Evolutionary conservation across 805 yeast genomes (phyloP), one percentile per base, ranked within the genome.

Genomic region (Nakazawaea sp.): DNA sequence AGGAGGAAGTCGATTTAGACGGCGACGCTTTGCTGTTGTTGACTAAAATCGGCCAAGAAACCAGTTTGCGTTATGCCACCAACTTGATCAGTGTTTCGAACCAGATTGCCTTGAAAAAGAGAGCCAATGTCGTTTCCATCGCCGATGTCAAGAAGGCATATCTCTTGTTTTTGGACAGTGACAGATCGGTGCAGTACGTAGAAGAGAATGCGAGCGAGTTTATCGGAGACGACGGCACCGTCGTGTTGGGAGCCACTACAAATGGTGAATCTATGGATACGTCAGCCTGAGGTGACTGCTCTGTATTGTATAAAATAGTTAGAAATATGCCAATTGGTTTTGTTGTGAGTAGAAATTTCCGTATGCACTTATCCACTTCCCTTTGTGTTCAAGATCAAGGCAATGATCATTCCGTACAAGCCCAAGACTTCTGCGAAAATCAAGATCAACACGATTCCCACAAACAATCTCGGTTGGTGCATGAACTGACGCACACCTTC

Each of bases 381-480:
- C 65, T 84, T 83, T 32, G 97, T 88, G 62, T 89, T 89, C 57
- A 89, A 73, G 43, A 89, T 86, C 61, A 89, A 75, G 20, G 96
- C 96, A 48, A 89, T 82, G 58, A 89, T 89, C 92, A 89, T 86
- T 38, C 97, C 97, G 57, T 89, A 84, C 52, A 92, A 81, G 72
- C 99, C 97, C 70, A 89, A 78, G 51, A 89, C 97, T 78, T 90
- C 98, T 47, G 97, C 96, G 68, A 90, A 90, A 86, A 90, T 90
- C 67, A 90, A 83, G 62, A 90, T 90, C 70, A 90, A 79, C 70
- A 90, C 86, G 92, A 90, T 90, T 62, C 97, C 97, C 46, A 90
- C 97, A 64, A 90, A 90, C 58, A 90, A 76, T 73, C 96, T 84
- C 61, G 97, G 97, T 68, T 90, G 98, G 65, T 89, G 97, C 47